Percentiles rank a stretch among this genome's conserved stretches.
phyloP scores from a whole-genome alignment of 139 green algal species.

The Mychonastes homosphaera region DNA sequence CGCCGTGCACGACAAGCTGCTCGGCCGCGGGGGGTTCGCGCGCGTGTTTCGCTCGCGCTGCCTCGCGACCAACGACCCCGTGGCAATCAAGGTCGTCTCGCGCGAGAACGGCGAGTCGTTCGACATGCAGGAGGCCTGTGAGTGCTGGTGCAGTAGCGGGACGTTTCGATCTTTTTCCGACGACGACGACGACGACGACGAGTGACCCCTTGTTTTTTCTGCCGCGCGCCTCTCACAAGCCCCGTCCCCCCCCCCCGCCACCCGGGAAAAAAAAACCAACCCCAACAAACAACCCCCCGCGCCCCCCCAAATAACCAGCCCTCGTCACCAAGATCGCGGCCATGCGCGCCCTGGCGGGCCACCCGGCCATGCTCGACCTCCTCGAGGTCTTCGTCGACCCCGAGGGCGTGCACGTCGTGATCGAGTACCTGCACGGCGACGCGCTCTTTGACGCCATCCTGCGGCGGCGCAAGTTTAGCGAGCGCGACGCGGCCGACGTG shows the following conservation, averaged over 20 bases:
- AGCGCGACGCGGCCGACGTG: constrained; percentile 24
- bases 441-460: constrained; percentile 33
- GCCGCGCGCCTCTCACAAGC: background rate
- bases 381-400: constrained; percentile 27
- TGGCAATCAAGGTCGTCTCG: constrained; percentile 28
- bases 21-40: constrained; percentile 22
- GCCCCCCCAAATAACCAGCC: constrained; percentile 3
- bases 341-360: constrained; percentile 23
- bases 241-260: background rate
- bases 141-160: background rate
- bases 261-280: too few relatives aligned
- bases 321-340: constrained; percentile 26
- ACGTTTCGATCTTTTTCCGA: background rate
- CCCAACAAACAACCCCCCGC: background rate
- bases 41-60: constrained; percentile 16
- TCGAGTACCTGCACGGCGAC: constrained; percentile 21
- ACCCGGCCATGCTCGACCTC: constrained; percentile 28
- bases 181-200: background rate
- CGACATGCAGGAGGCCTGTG: background rate
- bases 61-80: background rate
- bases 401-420: constrained; percentile 24
- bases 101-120: background rate
- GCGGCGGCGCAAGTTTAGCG: constrained; percentile 16
- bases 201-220: background rate
- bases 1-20: constrained; percentile 13